phyloP scores from a whole-genome alignment of 2,329 filamentous ascomycete genomes.

The Apiospora sp. region DNA sequence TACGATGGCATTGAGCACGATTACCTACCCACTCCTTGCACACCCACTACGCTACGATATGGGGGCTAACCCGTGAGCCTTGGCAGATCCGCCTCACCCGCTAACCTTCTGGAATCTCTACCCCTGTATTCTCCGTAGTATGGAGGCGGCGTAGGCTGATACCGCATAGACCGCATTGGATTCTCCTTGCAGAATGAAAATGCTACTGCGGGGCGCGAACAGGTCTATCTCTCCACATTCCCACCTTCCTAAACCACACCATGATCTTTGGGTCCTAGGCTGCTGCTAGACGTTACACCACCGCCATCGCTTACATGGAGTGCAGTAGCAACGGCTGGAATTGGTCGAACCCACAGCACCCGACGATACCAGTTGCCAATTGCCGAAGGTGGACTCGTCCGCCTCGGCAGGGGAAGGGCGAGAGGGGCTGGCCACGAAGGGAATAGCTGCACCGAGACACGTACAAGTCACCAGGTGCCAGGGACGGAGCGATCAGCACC shows the following conservation, averaged over 20 bases:
- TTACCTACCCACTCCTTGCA: background rate
- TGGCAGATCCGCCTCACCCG: constrained; percentile 13
- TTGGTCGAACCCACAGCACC: background rate
- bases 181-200: constrained; percentile 1
- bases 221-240: background rate
- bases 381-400: constrained; percentile 12
- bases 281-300: background rate
- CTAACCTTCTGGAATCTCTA: background rate
- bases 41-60: no score
- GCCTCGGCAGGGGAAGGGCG: background rate
- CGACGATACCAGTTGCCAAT: background rate
- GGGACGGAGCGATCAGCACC: background rate
- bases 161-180: background rate
- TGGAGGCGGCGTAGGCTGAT: background rate
- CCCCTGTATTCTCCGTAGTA: background rate
- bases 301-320: constrained; percentile 4
- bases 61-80: background rate
- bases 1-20: constrained; percentile 2
- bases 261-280: background rate
- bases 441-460: background rate
- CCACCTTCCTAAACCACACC: background rate
- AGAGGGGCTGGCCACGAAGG: constrained; percentile 4
- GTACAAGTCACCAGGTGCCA: background rate
- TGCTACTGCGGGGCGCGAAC: background rate
- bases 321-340: background rate